phyloP scores from a whole-genome alignment of 495 filamentous ascomycete species.

The Penicillium nucicola region DNA sequence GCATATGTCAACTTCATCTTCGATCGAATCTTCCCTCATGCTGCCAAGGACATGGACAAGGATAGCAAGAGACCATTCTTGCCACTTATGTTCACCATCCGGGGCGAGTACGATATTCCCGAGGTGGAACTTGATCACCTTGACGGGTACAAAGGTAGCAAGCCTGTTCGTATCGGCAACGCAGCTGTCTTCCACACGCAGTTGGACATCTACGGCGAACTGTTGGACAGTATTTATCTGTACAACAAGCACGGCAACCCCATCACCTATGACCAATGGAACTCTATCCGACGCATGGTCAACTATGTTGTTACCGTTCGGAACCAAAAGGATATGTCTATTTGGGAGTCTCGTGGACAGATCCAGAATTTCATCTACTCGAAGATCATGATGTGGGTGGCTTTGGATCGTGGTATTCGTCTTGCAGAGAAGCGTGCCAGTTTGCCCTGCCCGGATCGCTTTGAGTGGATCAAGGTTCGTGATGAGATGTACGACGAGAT shows the following conservation, averaged over 20 bases:
- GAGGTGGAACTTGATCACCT: constrained; percentile 64
- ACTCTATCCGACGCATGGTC: constrained; percentile 55
- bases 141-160: constrained; percentile 63
- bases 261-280: constrained; percentile 70
- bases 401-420: constrained; percentile 66
- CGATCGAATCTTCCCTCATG: constrained; percentile 52
- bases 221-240: constrained; percentile 72
- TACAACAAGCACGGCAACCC: constrained; percentile 78
- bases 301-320: constrained; percentile 46
- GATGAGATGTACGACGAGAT: constrained; percentile 69
- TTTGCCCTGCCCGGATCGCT: constrained; percentile 65
- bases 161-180: constrained; percentile 71
- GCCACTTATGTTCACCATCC: constrained; percentile 76
- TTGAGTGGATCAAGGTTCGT: constrained; percentile 56
- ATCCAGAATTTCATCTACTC: constrained; percentile 73
- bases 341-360: constrained; percentile 72
- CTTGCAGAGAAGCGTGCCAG: constrained; percentile 63
- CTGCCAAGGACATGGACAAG: constrained; percentile 36
- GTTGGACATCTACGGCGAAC: constrained; percentile 73
- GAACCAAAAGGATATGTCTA: constrained; percentile 67
- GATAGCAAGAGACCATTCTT: constrained; percentile 45
- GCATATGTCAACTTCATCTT: constrained; percentile 73
- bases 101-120: constrained; percentile 67
- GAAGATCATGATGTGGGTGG: constrained; percentile 75
- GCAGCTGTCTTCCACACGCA: constrained; percentile 71